Evolutionary conservation across 169 alveolate species (phyloP).

Genomic region (Babesia ovis): DNA sequence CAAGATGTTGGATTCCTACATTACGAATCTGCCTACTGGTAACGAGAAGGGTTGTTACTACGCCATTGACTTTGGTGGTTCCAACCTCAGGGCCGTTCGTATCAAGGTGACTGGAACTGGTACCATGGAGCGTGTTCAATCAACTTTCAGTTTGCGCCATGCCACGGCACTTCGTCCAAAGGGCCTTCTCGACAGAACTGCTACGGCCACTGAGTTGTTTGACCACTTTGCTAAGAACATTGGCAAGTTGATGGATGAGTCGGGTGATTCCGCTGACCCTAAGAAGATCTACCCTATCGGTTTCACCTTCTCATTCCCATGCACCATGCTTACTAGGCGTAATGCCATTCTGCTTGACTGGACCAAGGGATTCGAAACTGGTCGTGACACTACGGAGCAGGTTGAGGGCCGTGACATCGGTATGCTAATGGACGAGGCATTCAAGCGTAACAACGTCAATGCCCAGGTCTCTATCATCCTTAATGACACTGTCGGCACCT

Average conservation of each 20-base stretch:
- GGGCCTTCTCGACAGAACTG: conserved; percentile 80
- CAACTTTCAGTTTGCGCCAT: conserved; percentile 68
- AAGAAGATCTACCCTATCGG: conserved; percentile 71
- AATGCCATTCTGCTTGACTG: conserved; percentile 81
- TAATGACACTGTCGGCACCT: conserved; percentile 90
- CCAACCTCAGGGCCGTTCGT: conserved; percentile 85
- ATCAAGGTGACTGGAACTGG: conserved; percentile 81
- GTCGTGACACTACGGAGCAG: conserved; percentile 84
- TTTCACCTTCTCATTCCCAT: conserved; percentile 86
- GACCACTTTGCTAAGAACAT: conserved; percentile 80
- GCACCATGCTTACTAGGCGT: conserved; percentile 74
- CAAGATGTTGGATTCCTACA: conserved; percentile 86
- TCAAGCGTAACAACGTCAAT: conserved; percentile 75
- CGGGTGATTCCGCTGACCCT: conserved; percentile 73
- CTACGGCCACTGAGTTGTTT: conserved; percentile 81
- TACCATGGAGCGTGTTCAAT: conserved; percentile 75
- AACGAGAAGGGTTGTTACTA: conserved; percentile 84
- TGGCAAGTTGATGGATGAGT: conserved; percentile 66
- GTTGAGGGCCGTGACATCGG: conserved; percentile 91
- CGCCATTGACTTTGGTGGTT: conserved; percentile 90
- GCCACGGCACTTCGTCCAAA: conserved; percentile 76
- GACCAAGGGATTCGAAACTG: conserved; percentile 92
- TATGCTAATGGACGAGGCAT: conserved; percentile 80
- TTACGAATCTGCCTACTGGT: conserved; percentile 83
- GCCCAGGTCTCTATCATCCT: conserved; percentile 79